Percentiles rank a stretch among this genome's conserved stretches.
Conservation (phyloP, 495 filamentous ascomycete genomes). For the Podospora didyma region DNA sequence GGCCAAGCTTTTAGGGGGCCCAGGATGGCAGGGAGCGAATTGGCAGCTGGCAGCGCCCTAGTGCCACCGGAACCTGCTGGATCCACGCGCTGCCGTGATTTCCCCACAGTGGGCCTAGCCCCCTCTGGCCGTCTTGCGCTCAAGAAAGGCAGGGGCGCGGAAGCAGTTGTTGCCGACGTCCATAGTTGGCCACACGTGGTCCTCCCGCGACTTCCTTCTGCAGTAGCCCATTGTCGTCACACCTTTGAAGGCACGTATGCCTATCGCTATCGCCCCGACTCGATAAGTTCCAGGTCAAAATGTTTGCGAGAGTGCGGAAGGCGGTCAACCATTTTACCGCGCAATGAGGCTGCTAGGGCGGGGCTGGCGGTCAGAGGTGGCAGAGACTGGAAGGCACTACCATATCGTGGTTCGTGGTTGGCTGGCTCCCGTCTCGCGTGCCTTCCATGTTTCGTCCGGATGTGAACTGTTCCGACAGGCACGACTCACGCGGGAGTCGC, state of each 20-base stretch:
- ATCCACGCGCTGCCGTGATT: not conserved
- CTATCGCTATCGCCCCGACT: not conserved
- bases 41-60: not conserved
- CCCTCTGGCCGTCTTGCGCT: not conserved
- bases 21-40: not conserved
- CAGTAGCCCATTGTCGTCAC: not conserved
- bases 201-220: not conserved
- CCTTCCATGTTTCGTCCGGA: slow-evolving; percentile 13
- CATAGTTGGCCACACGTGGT: not conserved
- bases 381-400: no score
- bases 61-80: slow-evolving; percentile 4
- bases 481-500: not conserved
- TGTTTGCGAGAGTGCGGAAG: no score
- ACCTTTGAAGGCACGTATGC: no score
- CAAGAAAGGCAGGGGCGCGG: slow-evolving; percentile 8
- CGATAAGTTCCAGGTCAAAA: no score
- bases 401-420: no score
- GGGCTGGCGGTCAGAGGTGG: not conserved
- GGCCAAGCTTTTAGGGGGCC: not conserved
- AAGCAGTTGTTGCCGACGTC: slow-evolving; percentile 9
- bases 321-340: not conserved
- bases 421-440: not conserved
- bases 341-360: not conserved
- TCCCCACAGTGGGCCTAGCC: not conserved
- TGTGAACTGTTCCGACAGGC: slow-evolving; percentile 6